phyloP scores from a whole-genome alignment of 148 eudicot species.

The Camellia sinensis region DNA sequence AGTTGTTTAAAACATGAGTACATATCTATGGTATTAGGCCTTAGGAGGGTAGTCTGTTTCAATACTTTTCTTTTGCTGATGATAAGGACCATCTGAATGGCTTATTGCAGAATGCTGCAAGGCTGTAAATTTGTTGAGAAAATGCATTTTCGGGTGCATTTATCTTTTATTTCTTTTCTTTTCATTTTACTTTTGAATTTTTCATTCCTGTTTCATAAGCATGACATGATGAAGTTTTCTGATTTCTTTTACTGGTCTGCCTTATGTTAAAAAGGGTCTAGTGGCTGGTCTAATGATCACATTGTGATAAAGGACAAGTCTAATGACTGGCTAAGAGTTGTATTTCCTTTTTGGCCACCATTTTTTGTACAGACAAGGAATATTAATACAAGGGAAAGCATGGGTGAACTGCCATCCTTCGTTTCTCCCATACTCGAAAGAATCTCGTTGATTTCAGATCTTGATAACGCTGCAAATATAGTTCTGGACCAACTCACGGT shows the following conservation, averaged over 20 bases:
- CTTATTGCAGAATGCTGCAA: neutral
- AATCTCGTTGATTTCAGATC: constrained; percentile 43
- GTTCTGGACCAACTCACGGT: constrained; percentile 87
- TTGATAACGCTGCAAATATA: constrained; percentile 41
- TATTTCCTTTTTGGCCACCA: neutral
- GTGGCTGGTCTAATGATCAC: neutral
- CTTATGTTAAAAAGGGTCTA: neutral
- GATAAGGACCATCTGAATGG: neutral
- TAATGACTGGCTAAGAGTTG: neutral
- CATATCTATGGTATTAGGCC: too few species aligned
- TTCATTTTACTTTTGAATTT: neutral
- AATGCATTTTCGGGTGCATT: neutral
- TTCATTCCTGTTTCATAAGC: neutral
- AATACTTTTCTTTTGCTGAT: neutral
- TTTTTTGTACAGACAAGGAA: constrained; percentile 69
- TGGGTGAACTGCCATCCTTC: constrained; percentile 94
- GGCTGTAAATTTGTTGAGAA: neutral
- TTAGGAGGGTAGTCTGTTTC: neutral
- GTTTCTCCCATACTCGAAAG: constrained; percentile 55
- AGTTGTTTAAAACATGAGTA: neutral
- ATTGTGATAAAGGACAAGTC: neutral
- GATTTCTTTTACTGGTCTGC: neutral
- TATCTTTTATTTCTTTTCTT: neutral
- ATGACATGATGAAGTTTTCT: neutral
- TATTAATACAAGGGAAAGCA: constrained; percentile 54